Percentiles rank a stretch among this genome's conserved stretches.
Conservation (phyloP, 208 protist species). For the Porcisia hertigi region DNA sequence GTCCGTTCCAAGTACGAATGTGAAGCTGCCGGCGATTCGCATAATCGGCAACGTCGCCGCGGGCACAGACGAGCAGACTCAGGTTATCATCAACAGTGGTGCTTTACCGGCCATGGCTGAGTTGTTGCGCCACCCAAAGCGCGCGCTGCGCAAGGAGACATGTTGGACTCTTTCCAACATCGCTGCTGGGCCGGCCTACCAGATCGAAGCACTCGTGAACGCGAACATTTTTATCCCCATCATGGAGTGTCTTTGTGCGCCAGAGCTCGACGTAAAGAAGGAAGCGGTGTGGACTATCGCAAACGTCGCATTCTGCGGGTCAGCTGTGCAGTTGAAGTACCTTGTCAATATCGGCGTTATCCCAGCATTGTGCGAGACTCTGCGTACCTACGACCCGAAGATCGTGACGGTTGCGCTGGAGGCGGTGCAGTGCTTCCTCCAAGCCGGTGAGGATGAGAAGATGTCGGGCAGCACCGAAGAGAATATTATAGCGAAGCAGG, state of each 20-base stretch:
- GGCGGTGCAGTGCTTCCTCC: slow-evolving; percentile 96
- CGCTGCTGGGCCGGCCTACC: slow-evolving; percentile 93
- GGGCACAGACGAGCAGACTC: slow-evolving; percentile 96
- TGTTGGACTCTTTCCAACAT: slow-evolving; percentile 99
- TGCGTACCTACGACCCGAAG: slow-evolving; percentile 87
- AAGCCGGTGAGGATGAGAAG: slow-evolving; percentile 64
- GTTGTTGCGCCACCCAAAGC: slow-evolving; percentile 86
- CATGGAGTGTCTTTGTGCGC: slow-evolving; percentile 79
- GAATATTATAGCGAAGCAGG: slow-evolving; percentile 72
- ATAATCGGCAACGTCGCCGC: slow-evolving; percentile 99
- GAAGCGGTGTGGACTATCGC: slow-evolving; percentile 98
- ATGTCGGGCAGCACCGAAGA: slow-evolving; percentile 30
- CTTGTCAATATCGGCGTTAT: slow-evolving; percentile 92
- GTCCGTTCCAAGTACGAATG: slow-evolving; percentile 44
- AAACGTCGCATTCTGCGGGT: slow-evolving; percentile 95
- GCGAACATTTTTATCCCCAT: slow-evolving; percentile 93
- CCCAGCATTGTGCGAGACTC: slow-evolving; percentile 92
- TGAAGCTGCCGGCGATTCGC: slow-evolving; percentile 96
- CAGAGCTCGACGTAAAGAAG: slow-evolving; percentile 96
- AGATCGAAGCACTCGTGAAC: slow-evolving; percentile 95
- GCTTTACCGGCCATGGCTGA: slow-evolving; percentile 73
- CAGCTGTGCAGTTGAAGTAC: slow-evolving; percentile 88
- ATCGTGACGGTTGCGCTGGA: slow-evolving; percentile 96
- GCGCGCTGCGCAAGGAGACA: slow-evolving; percentile 97
- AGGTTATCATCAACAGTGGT: slow-evolving; percentile 93